Evolutionary conservation across 208 protist genomes (phyloP), one percentile per base, ranked within the genome.

Genomic region (Angomonas ambiguus): DNA sequence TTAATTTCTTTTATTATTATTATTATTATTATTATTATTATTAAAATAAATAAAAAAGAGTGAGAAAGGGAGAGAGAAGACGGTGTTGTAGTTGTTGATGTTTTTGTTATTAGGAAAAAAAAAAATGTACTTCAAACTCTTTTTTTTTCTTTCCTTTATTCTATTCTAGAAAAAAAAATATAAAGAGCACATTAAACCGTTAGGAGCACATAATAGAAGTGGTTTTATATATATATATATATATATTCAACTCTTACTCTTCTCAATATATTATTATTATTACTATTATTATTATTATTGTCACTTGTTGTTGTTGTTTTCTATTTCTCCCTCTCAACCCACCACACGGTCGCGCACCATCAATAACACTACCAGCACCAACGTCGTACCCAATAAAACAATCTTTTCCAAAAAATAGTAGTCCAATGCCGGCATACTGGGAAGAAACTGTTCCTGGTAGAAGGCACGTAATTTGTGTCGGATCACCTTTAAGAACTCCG

Each of bases 171-270:
- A 5, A 20, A 61, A 41, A 51, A 10, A 2, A 55, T 42, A 77
- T 42, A 51, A 45, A 61, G 62, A 65, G 45, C 41, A 53, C 28
- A 62, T 2, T 25, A 65, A 30, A 32, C 20, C 30, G 41, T 18
- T 5, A 49, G 30, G 4, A 49, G 18, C 8, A 4, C 49, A 55
- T 25, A 55, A 4, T 10, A 18, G 3, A 55, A 18, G 28, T 4
- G 49, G 38, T 48, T 18, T 48, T 20, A 48, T 11, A 48, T 48
- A 48, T 20, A 48, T 20, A 48, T 2, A 5, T 28, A 66, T 42
- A 31, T 22, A 18, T n/a, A 38, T 13, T 10, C 38, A 24, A 32
- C 30, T 66, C 22, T 66, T 51, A 4, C 13, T 59, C 41, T 67
- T 41, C 16, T 65, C 34, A 35, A 5, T 56, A 45, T 28, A 48